Conservation (phyloP, 164 flowering plant species). For the Santalum album region DNA sequence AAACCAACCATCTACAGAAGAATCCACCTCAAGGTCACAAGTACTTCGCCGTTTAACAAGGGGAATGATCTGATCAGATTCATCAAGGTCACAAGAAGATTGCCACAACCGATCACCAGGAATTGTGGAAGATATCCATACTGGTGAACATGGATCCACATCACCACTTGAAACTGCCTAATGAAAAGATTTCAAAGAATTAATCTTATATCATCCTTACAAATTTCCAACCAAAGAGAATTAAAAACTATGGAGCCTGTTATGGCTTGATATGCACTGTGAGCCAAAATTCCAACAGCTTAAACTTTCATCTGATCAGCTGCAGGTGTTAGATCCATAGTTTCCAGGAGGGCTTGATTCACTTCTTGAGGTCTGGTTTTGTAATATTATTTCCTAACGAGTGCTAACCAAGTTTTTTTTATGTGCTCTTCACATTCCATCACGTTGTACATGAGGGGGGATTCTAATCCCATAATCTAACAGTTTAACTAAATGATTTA, state of each 20-base stretch:
- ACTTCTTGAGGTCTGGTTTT: no score
- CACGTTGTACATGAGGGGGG: no score
- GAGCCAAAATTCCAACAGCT: not conserved
- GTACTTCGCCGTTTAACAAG: slow-evolving; percentile 57
- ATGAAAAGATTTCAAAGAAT: slow-evolving; percentile 13
- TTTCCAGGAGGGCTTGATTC: no score
- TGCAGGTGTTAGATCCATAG: no score
- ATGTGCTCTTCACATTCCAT: no score
- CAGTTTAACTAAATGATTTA: no score
- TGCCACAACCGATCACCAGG: slow-evolving; percentile 76
- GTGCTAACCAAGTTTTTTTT: no score
- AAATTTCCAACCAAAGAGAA: no score
- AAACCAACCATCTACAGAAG: slow-evolving; percentile 63
- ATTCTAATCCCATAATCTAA: no score
- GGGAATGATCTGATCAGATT: slow-evolving; percentile 18
- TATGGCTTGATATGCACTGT: not conserved
- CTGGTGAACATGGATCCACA: slow-evolving; percentile 21
- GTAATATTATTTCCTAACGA: no score
- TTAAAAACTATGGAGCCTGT: no score
- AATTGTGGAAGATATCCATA: slow-evolving; percentile 75
- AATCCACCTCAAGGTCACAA: slow-evolving; percentile 91
- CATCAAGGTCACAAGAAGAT: slow-evolving; percentile 20
- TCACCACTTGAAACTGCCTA: slow-evolving; percentile 55
- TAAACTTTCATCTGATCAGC: no score
- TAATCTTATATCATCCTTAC: not conserved